These are phyloP conservation scores for Mychonastes homosphaera DNA, from an alignment of 139 green algal species.

Conservation along the genomic window DNA sequence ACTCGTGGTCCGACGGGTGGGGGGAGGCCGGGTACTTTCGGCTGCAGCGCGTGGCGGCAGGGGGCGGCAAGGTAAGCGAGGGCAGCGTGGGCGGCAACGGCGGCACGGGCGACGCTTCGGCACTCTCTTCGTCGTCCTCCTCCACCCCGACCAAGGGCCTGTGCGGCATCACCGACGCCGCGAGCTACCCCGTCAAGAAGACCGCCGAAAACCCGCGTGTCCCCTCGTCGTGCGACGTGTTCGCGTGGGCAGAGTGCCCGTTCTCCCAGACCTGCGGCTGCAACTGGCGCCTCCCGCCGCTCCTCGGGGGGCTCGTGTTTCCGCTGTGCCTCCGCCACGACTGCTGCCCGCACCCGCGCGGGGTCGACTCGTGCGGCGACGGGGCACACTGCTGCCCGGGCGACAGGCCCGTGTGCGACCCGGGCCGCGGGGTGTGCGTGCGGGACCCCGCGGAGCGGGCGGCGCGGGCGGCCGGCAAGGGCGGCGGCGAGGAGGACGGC, in stretches of 20 bases:
- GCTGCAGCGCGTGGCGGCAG: slow-evolving; percentile 29
- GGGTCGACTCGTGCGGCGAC: too few relatives aligned
- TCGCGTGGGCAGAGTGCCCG: slow-evolving; percentile 20
- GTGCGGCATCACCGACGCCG: slow-evolving; percentile 80
- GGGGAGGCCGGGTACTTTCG: slow-evolving; percentile 86
- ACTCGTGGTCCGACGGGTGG: slow-evolving; percentile 88
- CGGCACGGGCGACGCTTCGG: background rate
- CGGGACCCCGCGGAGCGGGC: too few relatives aligned
- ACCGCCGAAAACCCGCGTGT: slow-evolving; percentile 12
- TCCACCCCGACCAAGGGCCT: slow-evolving; percentile 41
- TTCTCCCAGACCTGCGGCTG: slow-evolving; percentile 13
- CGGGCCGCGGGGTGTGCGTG: too few relatives aligned
- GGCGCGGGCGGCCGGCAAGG: too few relatives aligned
- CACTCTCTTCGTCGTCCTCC: slow-evolving; percentile 5
- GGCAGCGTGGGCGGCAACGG: background rate
- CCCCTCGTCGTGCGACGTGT: slow-evolving; percentile 16
- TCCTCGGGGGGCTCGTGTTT: too few relatives aligned
- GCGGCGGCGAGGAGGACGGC: too few relatives aligned
- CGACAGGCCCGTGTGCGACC: too few relatives aligned
- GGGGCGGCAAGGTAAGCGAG: slow-evolving; percentile 1
- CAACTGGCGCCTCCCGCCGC: slow-evolving; percentile 17
- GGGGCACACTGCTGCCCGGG: too few relatives aligned
- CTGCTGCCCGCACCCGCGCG: too few relatives aligned
- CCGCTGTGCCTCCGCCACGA: too few relatives aligned
- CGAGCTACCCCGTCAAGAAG: slow-evolving; percentile 84